phyloP scores from a whole-genome alignment of 2,329 filamentous ascomycete species.

The Dactylellina leptospora region DNA sequence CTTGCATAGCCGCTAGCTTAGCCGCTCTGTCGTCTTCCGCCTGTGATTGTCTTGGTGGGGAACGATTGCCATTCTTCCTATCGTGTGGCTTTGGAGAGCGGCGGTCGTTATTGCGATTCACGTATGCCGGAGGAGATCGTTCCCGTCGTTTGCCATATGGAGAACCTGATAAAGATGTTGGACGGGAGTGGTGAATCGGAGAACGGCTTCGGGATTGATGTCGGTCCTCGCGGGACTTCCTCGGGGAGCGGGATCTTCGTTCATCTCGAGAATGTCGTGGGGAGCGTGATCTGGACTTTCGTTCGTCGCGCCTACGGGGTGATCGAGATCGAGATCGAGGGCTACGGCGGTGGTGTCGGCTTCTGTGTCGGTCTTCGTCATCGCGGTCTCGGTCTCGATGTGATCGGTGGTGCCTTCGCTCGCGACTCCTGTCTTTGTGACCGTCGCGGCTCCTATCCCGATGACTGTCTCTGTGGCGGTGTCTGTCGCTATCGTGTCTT shows the following conservation, averaged over 20 bases:
- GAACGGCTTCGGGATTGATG: conserved; percentile 29
- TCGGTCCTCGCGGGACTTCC: conserved; percentile 29
- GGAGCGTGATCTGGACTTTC: conserved; percentile 13
- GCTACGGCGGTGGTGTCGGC: conserved; percentile 55
- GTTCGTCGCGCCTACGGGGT: conserved; percentile 21
- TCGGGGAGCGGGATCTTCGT: conserved; percentile 23
- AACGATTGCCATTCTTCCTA: conserved; percentile 52
- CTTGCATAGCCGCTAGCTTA: conserved; percentile 77
- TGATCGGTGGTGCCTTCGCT: conserved; percentile 61
- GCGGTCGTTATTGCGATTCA: conserved; percentile 54
- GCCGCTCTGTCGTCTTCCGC: conserved; percentile 69
- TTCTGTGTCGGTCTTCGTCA: conserved; percentile 60
- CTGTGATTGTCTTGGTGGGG: conserved; percentile 38
- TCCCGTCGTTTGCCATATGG: conserved; percentile 55
- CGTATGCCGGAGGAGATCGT: conserved; percentile 31
- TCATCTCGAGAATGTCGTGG: conserved; percentile 24
- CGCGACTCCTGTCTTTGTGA: conserved; percentile 60
- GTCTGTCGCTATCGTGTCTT: conserved; percentile 52
- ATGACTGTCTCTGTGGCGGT: conserved; percentile 60
- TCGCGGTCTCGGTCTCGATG: conserved; percentile 62
- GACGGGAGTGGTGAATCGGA: conserved; percentile 35
- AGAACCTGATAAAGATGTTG: conserved; percentile 14
- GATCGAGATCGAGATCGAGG: conserved; percentile 50
- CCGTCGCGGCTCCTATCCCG: conserved; percentile 58
- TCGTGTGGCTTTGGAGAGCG: conserved; percentile 53